Evolutionary conservation across 169 alveolate species (phyloP).

Genomic region (Theileria luwenshuni): DNA sequence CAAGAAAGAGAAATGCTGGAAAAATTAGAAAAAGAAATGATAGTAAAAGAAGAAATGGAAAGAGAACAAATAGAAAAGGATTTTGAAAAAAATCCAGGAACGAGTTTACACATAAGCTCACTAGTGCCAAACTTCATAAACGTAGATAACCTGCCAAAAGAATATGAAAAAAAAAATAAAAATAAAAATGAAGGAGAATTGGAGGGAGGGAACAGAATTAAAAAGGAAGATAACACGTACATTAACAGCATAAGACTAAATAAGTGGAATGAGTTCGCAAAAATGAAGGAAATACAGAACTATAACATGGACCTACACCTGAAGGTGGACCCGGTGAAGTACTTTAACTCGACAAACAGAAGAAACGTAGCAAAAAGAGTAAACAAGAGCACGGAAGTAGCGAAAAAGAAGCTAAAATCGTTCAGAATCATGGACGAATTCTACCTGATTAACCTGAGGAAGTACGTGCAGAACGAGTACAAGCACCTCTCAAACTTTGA

Average conservation of each 20-base stretch:
- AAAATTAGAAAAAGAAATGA: not conserved
- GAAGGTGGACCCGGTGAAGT: not conserved
- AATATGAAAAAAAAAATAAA: not conserved
- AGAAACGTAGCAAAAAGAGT: not conserved
- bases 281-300: not conserved
- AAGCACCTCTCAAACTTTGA: conserved; percentile 37
- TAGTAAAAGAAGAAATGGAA: not conserved
- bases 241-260: conserved; percentile 10
- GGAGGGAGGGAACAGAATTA: not conserved
- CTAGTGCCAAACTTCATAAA: conserved; percentile 8
- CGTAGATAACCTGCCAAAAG: not conserved
- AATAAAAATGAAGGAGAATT: not conserved
- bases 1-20: not conserved
- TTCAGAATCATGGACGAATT: conserved; percentile 40
- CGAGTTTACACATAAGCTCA: not conserved
- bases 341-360: not conserved
- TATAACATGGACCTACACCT: conserved; percentile 7
- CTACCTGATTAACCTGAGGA: conserved; percentile 32
- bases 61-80: not conserved
- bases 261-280: conserved; percentile 19
- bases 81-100: not conserved
- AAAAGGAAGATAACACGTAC: not conserved
- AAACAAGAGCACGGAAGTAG: not conserved
- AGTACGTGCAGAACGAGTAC: conserved; percentile 36
- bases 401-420: conserved; percentile 24